Percentiles rank a stretch among this genome's conserved stretches.
These are phyloP conservation scores for Rhodamnia argentea DNA, from an alignment of 345 rosid genomes.

Conservation along the genomic window DNA sequence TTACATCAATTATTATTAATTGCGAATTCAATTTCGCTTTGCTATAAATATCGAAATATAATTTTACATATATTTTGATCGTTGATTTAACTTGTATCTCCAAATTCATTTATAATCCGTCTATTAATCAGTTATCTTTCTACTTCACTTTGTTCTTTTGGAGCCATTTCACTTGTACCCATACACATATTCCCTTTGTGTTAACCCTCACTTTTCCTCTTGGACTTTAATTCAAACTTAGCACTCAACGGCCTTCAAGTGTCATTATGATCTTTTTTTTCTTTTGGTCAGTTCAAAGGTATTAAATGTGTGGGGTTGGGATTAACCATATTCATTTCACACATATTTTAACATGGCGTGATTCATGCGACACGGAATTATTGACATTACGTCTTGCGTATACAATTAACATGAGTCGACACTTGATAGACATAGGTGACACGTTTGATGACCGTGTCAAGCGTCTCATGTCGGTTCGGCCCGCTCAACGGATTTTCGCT, in stretches of 20 bases:
- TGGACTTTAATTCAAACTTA: neutral
- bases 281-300: neutral
- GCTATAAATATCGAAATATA: neutral
- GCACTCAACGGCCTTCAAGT: neutral
- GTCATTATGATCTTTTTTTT: neutral
- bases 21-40: accelerated
- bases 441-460: neutral
- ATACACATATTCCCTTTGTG: no score
- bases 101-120: no score
- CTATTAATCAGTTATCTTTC: no score
- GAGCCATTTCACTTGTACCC: no score
- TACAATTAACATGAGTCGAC: neutral
- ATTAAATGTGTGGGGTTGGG: neutral
- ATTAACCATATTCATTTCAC: neutral
- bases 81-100: no score
- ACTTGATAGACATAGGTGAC: accelerated
- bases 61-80: neutral
- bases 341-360: neutral
- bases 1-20: accelerated
- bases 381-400: neutral
- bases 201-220: no score
- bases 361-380: neutral
- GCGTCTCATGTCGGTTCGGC: neutral
- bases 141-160: no score
- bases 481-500: neutral